Evolutionary conservation across 1,284 basidiomycete genomes (phyloP).

Genomic region (Inonotus hispidus): DNA sequence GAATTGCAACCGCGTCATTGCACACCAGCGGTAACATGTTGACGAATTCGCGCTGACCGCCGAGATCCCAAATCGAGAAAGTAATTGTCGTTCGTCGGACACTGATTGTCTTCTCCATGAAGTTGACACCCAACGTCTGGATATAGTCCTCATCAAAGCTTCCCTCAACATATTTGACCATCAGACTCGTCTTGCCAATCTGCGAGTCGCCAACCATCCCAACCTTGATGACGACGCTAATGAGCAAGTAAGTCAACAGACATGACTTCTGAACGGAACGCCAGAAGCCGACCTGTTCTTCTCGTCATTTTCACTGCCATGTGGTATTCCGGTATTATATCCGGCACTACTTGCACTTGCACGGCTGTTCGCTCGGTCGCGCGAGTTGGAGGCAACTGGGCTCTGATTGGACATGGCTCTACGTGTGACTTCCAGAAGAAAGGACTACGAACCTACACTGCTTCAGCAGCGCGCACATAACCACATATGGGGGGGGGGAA

Average conservation of each 20-base stretch:
- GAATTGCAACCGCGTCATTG: constrained; percentile 96
- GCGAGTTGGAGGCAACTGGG: constrained; percentile 15
- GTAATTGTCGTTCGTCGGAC: constrained; percentile 98
- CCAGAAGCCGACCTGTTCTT: constrained; percentile 17
- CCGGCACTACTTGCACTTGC: constrained; percentile 17
- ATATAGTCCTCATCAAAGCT: constrained; percentile 99
- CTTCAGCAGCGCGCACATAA: not conserved
- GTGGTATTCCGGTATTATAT: constrained; percentile 2
- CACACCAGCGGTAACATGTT: constrained; percentile 98
- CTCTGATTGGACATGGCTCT: constrained; percentile 17
- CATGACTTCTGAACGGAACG: not conserved
- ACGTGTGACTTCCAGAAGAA: constrained; percentile 6
- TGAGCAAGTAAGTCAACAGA: not conserved
- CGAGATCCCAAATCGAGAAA: constrained; percentile 99
- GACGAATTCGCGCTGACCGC: constrained; percentile 96
- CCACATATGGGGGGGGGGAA: not conserved
- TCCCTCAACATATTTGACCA: constrained; percentile 98
- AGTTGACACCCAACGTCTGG: constrained; percentile 98
- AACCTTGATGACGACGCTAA: constrained; percentile 92
- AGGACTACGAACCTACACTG: not conserved
- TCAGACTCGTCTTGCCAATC: constrained; percentile 96
- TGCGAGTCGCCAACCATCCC: constrained; percentile 99
- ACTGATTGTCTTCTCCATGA: constrained; percentile 98
- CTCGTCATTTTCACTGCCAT: constrained; percentile 13
- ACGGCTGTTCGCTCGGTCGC: constrained; percentile 16